Conservation (phyloP, 495 filamentous ascomycete species). For the Aspergillus ostianus region DNA sequence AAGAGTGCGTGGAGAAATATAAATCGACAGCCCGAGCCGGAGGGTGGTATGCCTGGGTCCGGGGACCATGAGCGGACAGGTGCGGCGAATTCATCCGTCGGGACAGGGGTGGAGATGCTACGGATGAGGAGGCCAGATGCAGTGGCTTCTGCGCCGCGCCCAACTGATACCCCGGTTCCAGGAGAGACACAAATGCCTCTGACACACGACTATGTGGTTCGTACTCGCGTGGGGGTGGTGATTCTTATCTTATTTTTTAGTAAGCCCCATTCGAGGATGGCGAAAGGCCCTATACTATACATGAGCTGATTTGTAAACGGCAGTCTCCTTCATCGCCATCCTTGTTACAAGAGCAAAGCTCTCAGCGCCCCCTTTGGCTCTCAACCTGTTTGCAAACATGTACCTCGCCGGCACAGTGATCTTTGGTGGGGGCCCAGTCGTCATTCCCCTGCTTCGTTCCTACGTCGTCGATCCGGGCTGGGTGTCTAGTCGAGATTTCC, state of each 20-base stretch:
- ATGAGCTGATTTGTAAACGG: too few species aligned
- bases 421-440: constrained; percentile 83
- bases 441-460: constrained; percentile 74
- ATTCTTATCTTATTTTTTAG: constrained; percentile 56
- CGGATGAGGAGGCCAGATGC: constrained; percentile 4
- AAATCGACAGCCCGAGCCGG: constrained; percentile 13
- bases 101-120: constrained; percentile 2
- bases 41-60: constrained; percentile 1
- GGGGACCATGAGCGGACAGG: background rate
- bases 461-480: constrained; percentile 80
- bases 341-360: constrained; percentile 56
- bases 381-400: constrained; percentile 74
- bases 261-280: too few species aligned
- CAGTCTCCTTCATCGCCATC: constrained; percentile 60
- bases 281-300: too few species aligned
- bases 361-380: constrained; percentile 41
- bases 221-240: constrained; percentile 34
- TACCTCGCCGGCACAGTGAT: constrained; percentile 88
- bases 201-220: constrained; percentile 23
- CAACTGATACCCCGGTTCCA: constrained; percentile 3
- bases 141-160: background rate
- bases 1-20: constrained; percentile 23
- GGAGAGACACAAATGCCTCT: constrained; percentile 2
- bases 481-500: constrained; percentile 76
- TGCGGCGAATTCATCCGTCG: too few species aligned